These are phyloP conservation scores for Trichoderma aggressivum DNA, from an alignment of 2,329 filamentous ascomycete genomes.

Conservation along the genomic window DNA sequence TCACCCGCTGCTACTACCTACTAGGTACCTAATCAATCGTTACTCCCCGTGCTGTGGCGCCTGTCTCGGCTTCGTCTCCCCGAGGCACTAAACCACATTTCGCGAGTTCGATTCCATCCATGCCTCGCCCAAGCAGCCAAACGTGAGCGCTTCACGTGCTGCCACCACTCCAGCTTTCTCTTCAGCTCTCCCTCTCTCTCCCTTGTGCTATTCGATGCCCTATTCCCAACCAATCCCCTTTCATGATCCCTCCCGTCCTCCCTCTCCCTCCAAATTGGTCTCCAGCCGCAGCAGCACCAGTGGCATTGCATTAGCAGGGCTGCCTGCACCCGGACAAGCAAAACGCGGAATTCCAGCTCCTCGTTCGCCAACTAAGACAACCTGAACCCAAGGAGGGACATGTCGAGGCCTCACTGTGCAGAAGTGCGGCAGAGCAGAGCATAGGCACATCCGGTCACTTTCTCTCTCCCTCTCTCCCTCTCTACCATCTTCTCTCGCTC, in stretches of 20 bases:
- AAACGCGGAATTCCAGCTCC: background rate
- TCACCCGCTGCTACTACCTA: background rate
- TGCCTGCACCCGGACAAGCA: background rate
- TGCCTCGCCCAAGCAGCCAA: background rate
- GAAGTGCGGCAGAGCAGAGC: background rate
- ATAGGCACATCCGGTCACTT: background rate
- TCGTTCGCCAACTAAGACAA: background rate
- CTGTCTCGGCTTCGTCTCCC: conserved; percentile 17
- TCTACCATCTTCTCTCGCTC: background rate
- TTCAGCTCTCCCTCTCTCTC: background rate
- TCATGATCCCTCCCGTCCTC: background rate
- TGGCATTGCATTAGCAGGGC: background rate
- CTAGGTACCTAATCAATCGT: background rate
- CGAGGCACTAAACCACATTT: conserved; percentile 15
- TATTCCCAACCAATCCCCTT: background rate
- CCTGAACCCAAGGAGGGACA: background rate
- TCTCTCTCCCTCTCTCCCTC: background rate
- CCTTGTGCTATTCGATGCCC: background rate
- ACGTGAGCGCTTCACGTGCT: conserved; percentile 16
- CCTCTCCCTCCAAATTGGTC: background rate
- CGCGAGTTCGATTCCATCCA: background rate
- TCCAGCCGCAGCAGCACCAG: background rate
- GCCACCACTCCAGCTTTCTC: background rate
- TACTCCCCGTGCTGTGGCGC: background rate
- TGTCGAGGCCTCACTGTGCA: conserved; percentile 4